Percentiles rank a stretch among this genome's conserved stretches.
phyloP scores from a whole-genome alignment of 495 filamentous ascomycete genomes.

The Viridothelium virens region DNA sequence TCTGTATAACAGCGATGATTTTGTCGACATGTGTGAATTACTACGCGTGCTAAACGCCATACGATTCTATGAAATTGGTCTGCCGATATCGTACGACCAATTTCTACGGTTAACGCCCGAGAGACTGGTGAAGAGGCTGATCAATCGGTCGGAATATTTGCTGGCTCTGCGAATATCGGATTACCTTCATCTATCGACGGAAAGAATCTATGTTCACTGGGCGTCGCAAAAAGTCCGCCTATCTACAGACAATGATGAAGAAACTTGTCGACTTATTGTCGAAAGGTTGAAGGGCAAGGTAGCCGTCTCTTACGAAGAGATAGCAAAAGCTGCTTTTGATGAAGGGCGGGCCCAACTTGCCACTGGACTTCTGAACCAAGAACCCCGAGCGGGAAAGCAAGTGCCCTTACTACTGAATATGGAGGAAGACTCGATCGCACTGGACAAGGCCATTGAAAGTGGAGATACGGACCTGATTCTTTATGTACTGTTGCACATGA shows the following conservation, averaged over 20 bases:
- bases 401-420: conserved; percentile 90
- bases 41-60: conserved; percentile 87
- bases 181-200: conserved; percentile 77
- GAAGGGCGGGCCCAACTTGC: conserved; percentile 82
- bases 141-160: conserved; percentile 84
- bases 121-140: conserved; percentile 71
- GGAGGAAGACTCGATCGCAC: conserved; percentile 90
- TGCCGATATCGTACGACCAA: conserved; percentile 90
- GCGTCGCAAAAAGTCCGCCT: conserved; percentile 86
- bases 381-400: conserved; percentile 87
- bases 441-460: conserved; percentile 94
- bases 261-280: conserved; percentile 79
- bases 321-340: conserved; percentile 90
- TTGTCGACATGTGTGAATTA: conserved; percentile 96
- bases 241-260: conserved; percentile 77
- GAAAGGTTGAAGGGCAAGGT: conserved; percentile 76
- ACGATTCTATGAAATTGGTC: conserved; percentile 79
- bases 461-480: conserved; percentile 89
- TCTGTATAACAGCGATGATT: conserved; percentile 94
- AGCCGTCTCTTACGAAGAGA: conserved; percentile 88
- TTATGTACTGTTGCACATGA: conserved; percentile 80
- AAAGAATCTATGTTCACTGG: conserved; percentile 93
- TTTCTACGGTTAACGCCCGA: conserved; percentile 81
- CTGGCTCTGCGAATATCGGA: conserved; percentile 84
- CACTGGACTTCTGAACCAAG: conserved; percentile 84